phyloP scores from a whole-genome alignment of 1,139 yeast species.

The Candida buenavistaensis region DNA sequence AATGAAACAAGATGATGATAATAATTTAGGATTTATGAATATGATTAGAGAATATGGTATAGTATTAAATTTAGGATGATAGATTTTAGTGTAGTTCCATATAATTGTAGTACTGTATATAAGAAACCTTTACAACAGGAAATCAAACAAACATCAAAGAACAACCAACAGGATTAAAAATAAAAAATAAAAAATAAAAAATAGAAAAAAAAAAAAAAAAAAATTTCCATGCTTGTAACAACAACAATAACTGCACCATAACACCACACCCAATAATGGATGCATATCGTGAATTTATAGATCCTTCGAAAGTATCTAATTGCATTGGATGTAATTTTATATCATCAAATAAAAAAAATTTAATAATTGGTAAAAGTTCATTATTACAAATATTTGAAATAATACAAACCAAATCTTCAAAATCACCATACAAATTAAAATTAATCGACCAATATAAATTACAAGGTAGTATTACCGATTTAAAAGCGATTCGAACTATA shows the following conservation, averaged over 20 bases:
- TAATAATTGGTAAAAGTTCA: conserved; percentile 72
- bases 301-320: conserved; percentile 73
- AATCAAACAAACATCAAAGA: too few species aligned
- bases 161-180: too few species aligned
- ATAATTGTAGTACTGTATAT: too few species aligned
- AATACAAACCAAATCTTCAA: conserved; percentile 23
- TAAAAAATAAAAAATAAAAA: too few species aligned
- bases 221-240: neutral
- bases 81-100: too few species aligned
- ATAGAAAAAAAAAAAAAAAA: neutral
- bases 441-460: conserved; percentile 67
- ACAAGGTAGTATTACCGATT: conserved; percentile 67
- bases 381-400: conserved; percentile 67
- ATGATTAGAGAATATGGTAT: conserved; percentile 56
- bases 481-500: conserved; percentile 52
- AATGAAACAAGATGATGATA: conserved; percentile 32
- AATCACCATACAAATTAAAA: conserved; percentile 39
- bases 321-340: conserved; percentile 66
- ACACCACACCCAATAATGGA: conserved; percentile 52
- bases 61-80: conserved; percentile 34
- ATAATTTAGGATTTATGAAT: conserved; percentile 51
- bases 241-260: neutral
- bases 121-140: too few species aligned
- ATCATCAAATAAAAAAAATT: conserved; percentile 46
- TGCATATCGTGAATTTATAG: conserved; percentile 75